Base-by-base conservation (phyloP, 1,284 basidiomycete genomes). In the Pseudomicrostroma phylloplanum region DNA sequence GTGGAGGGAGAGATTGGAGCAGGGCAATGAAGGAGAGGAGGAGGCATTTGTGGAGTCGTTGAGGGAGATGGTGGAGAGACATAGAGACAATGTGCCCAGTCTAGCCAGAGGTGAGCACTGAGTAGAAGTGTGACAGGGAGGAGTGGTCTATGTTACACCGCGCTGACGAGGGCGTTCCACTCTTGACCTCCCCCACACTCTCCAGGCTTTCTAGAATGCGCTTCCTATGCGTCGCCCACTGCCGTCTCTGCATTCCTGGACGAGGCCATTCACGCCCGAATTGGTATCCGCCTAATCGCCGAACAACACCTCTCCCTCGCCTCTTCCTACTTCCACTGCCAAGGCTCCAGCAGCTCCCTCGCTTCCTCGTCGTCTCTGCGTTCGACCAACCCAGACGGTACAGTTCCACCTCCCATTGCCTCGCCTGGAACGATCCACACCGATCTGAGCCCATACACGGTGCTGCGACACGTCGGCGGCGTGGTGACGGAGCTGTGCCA, bases 201-300 rank as follows among this genome's bases (percentile, higher is more conserved):
- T 17, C 19, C 41, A 73, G 91, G 90, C 46, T 92, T 93, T 75
- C 88, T 91, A 70, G 91, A 94, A 81, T 89, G 88, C 68, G 83
- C 86, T 56, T 84, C 85, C 61, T 93, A 94, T 80, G 88, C 94
- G 83, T 86, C 89, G 7, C 84, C 88, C 1, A 83, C 83, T 23
- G 86, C 89, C 69, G 87, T 91, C 64, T 87, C 85, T 72, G 82
- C 83, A 56, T 94, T 93, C 77, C 81, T 94, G 39, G 89, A 94
- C 74, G 86, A 86, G 25, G 87, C 90, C 19, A 92, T 94, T 72
- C 87, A 88, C 39, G 90, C 87, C 70, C 86, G 91, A 51, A 91
- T 93, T 62, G 89, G 89, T 39, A 87, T 93, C 36, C 87, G 91
- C 19, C 82, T 94, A 58, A 91, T 93, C 67, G 92, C 91, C 49